Conservation (phyloP, 2,329 filamentous ascomycete species). For the Colletotrichum musae region DNA sequence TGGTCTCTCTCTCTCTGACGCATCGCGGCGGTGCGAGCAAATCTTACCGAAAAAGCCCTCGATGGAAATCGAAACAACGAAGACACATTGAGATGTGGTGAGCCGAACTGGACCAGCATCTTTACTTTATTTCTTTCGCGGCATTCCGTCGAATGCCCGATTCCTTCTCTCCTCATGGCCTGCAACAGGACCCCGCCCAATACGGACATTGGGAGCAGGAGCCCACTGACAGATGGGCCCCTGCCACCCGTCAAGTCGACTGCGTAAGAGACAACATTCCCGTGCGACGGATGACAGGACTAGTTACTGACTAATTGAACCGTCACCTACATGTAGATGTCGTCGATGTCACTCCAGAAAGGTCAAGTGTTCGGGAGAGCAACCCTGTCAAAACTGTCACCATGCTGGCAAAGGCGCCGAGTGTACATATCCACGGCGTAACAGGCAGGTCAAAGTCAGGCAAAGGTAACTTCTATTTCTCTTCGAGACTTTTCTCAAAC, state of each 20-base stretch:
- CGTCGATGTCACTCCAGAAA: constrained; percentile 52
- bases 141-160: constrained; percentile 26
- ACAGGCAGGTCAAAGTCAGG: constrained; percentile 51
- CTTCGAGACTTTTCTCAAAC: neutral
- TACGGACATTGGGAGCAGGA: constrained; percentile 27
- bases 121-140: neutral
- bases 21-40: constrained; percentile 5
- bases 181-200: constrained; percentile 36
- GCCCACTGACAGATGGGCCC: constrained; percentile 33
- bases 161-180: constrained; percentile 20
- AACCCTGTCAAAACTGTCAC: constrained; percentile 51
- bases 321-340: constrained; percentile 42
- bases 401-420: constrained; percentile 49
- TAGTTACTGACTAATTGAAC: constrained; percentile 38
- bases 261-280: constrained; percentile 32
- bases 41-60: constrained; percentile 5
- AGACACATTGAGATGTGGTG: neutral
- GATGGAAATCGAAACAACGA: neutral
- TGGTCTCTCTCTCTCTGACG: constrained; percentile 10
- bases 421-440: constrained; percentile 52
- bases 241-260: constrained; percentile 42
- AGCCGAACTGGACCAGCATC: neutral
- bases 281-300: neutral
- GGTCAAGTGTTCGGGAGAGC: constrained; percentile 53
- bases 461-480: constrained; percentile 46